A percentile compares a stretch with the other conserved stretches of the same genome.
These are phyloP conservation scores for Lentinula guzmanii DNA, from an alignment of 768 basidiomycete species.

Conservation along the genomic window DNA sequence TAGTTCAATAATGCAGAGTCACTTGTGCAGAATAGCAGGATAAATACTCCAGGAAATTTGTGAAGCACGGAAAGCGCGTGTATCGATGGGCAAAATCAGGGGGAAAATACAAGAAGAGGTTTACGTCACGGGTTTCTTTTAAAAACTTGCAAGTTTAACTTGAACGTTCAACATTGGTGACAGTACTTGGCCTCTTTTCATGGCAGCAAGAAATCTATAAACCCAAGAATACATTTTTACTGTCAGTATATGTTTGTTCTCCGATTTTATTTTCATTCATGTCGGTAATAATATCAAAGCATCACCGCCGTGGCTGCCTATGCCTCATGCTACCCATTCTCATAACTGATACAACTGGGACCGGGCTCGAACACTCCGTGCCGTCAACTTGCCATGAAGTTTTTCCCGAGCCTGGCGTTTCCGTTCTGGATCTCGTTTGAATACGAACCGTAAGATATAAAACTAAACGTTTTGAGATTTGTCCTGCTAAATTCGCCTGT, in stretches of 20 bases:
- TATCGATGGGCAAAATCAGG: background rate
- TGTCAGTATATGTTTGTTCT: no score
- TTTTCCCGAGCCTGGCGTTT: background rate
- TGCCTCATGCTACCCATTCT: background rate
- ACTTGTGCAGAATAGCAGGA: background rate
- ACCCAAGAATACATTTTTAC: no score
- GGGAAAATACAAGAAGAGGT: background rate
- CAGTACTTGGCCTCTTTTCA: no score
- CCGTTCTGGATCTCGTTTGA: background rate
- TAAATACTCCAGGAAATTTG: background rate
- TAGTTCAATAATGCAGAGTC: background rate
- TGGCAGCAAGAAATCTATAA: no score
- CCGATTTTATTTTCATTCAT: background rate
- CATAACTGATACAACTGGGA: background rate
- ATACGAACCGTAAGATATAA: background rate
- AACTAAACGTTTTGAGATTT: background rate
- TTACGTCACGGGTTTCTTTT: background rate
- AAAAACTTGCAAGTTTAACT: no score
- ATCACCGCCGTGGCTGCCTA: background rate
- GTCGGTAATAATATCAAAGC: background rate
- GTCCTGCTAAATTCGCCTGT: no score
- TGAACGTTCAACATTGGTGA: no score
- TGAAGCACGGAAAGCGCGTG: constrained; percentile 1
- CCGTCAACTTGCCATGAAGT: background rate
- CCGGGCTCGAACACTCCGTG: background rate